Conservation (phyloP, 371 early-diverging fungal genomes). For the Blakeslea trispora region DNA sequence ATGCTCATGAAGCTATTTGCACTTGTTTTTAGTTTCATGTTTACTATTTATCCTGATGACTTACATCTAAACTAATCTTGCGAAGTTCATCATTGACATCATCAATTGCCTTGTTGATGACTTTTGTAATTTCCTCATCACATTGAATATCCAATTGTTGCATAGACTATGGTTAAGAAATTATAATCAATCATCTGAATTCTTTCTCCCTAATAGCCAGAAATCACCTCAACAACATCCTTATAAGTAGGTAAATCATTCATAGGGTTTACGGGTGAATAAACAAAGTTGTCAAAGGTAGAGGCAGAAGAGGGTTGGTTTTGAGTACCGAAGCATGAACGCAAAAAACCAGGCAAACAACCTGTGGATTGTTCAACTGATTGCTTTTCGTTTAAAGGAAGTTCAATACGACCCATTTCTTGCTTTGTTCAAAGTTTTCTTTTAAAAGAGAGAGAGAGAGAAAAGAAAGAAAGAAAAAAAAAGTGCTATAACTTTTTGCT, state of each 20-base stretch:
- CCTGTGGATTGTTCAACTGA: conserved; percentile 7
- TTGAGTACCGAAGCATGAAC: conserved; percentile 1
- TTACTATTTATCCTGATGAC: background rate
- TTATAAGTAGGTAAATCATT: conserved; percentile 24
- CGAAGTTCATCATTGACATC: conserved; percentile 49
- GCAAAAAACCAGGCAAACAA: conserved; percentile 14
- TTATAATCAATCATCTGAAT: background rate
- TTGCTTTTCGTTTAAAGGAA: conserved; percentile 10
- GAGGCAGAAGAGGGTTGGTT: background rate
- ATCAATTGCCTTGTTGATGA: conserved; percentile 47
- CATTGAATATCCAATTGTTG: conserved; percentile 25
- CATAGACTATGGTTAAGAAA: conserved; percentile 11
- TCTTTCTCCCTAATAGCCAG: too few relatives aligned
- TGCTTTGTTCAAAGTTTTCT: too few relatives aligned
- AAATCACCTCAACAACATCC: conserved; percentile 27
- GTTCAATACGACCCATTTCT: conserved; percentile 25
- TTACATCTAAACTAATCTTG: conserved; percentile 56
- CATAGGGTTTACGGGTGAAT: conserved; percentile 17
- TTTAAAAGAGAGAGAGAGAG: background rate
- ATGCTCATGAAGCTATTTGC: conserved; percentile 59
- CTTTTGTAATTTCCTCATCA: conserved; percentile 25
- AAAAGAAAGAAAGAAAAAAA: conserved; percentile 10
- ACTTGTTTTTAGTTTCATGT: background rate
- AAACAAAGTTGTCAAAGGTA: conserved; percentile 20
- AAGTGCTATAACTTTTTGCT: background rate